Evolutionary conservation across 768 basidiomycete species (phyloP).

Genomic region (Phanerochaete carnosa): DNA sequence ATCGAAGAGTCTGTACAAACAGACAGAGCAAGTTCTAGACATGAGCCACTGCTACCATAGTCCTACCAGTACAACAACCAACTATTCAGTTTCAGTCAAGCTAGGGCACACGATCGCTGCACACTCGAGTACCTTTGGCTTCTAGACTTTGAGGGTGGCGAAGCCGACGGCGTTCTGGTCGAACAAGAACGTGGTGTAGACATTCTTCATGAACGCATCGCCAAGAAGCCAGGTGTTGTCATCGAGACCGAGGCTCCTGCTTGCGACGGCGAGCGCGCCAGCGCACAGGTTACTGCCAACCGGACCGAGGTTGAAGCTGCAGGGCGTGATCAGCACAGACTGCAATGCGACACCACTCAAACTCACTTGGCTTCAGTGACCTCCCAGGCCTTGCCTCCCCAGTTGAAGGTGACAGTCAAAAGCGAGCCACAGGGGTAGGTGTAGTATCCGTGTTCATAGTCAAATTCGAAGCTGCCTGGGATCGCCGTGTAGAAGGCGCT

Average conservation of each 20-base stretch:
- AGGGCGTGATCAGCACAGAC: not conserved
- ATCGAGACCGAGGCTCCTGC: conserved; percentile 27
- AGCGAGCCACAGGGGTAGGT: conserved; percentile 25
- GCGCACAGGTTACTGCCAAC: conserved; percentile 22
- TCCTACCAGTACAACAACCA: not conserved
- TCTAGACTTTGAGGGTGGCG: conserved; percentile 21
- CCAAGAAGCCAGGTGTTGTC: conserved; percentile 28
- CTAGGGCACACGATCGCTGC: not conserved
- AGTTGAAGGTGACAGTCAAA: conserved; percentile 23
- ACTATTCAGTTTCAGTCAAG: not conserved
- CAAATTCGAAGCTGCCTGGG: conserved; percentile 20
- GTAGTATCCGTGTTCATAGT: conserved; percentile 23
- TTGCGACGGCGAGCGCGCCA: conserved; percentile 27
- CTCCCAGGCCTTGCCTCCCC: conserved; percentile 29
- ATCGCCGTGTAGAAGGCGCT: conserved; percentile 12
- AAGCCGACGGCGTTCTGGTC: conserved; percentile 27
- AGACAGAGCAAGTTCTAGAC: not conserved
- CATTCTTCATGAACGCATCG: conserved; percentile 32
- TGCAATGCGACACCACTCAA: too few species aligned
- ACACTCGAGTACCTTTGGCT: not conserved
- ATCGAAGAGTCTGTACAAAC: too few species aligned
- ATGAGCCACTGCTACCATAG: not conserved
- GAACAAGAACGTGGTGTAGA: conserved; percentile 29
- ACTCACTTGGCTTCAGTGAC: conserved; percentile 27
- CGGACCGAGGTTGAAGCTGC: conserved; percentile 25